Base-by-base conservation (phyloP, 2,329 filamentous ascomycete species). In the Aphanoascus verrucosus region DNA sequence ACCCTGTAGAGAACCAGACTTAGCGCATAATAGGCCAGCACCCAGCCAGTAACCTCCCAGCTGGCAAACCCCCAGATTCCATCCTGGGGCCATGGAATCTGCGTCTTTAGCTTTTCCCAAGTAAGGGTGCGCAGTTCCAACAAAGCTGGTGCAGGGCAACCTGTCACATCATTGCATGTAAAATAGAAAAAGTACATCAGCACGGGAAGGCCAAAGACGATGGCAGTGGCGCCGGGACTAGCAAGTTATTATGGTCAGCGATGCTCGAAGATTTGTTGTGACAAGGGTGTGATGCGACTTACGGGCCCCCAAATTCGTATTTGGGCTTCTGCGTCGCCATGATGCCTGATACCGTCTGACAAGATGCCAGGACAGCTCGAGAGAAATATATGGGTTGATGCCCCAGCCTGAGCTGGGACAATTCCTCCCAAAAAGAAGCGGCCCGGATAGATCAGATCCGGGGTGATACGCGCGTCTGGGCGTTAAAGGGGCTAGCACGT, bases 161-260 rank as follows among this genome's bases (percentile, higher is more conserved):
- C 91, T 7, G 88, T 85, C 58, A 94, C 75, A 68, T 97, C 90
- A 72, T 96, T 97, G 78, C 91, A 96, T 63, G 85, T 75, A 65
- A 96, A 94, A 45, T 83, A 78, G 65, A 91, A 84, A 62, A 83
- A 67, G 71, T 93, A 94, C 61, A 88, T 80, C 59, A 90, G 77
- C 41, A 89, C 56, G 0, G 91, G 91, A 0, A 96, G 81, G 54
- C 84, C 83, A 62, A 94, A 84, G 6, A 86, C 86, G 64, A 97
- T 87, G 20, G 50, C 52, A 23, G 49, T 46, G n/a, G 55, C 53
- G 11, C 57, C 57, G 5, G 35, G 50, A 14, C 57, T 58, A 20
- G 23, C 3, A 54, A 14, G n/a, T 38, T 41, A 50, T 38, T 46
- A 14, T 50, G 23, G 6, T 8, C 15, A 38, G 50, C 45, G 14